Base-by-base conservation (phyloP, 192 early-diverging fungal species). In the Umbelopsis isabellina region DNA sequence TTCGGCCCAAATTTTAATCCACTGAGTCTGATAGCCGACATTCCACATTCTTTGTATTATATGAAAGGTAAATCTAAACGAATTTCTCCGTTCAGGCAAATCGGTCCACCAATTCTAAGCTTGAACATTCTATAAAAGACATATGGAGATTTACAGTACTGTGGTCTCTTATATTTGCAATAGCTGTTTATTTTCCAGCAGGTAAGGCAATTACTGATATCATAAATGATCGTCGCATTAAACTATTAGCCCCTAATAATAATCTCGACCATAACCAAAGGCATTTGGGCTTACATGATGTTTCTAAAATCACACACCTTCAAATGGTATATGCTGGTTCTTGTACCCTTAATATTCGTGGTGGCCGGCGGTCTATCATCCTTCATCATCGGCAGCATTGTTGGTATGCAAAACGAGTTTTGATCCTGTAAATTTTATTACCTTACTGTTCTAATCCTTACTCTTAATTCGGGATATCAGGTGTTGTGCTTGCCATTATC, bases 81-180 rank as follows among this genome's bases (percentile, higher is more conserved):
- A 23, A 18, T 27, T 66, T 69, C 13, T 51, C 41, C 25, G 27
- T 27, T 58, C 23, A 46, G 15, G 16, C 11, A 20, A 9, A n/a
- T 35, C 3, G 4, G 9, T 12, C 18, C n/a, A 15, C 45, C 18
- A 18, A 47, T 18, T 47, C 13, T n/a, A 53, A 9, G 16, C 67
- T 37, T 35, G 37, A 9, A 51, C 9, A 55, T 45, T 13, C 50
- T n/a, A 46, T 50, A 52, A 68, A 68, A 90, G 90, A 89, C 50
- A 89, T 91, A 13, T 84, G 85, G 80, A 69, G 66, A 0, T 90
- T 83, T 64, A 89, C 88, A 7, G 69, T 86, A 3, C 65, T 86
- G 16, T 91, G 90, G 90, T 86, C 87, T 8, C 41, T 89, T 37
- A 80, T 91, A 58, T 83, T 89, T 37, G 86, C 83, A 68, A 68